phyloP scores from a whole-genome alignment of 352 stramenopile genomes.

The Elongisporangium prolatum region DNA sequence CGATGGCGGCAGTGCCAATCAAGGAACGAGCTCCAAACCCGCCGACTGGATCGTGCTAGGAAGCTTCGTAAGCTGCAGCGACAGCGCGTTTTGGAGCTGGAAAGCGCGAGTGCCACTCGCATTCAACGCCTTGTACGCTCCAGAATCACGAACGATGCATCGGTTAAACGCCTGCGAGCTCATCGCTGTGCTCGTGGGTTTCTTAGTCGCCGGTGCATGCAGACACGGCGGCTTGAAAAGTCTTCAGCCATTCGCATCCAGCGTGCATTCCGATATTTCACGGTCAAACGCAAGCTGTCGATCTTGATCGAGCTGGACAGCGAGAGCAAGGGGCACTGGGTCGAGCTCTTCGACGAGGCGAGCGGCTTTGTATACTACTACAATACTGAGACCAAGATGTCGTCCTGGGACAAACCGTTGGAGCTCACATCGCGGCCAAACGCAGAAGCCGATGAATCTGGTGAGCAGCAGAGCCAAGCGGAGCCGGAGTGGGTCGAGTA shows the following conservation, averaged over 20 bases:
- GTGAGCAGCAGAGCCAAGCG: background rate
- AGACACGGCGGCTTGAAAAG: slow-evolving; percentile 14
- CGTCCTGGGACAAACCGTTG: slow-evolving; percentile 34
- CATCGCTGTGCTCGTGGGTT: slow-evolving; percentile 36
- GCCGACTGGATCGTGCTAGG: slow-evolving; percentile 14
- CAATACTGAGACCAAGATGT: slow-evolving; percentile 42
- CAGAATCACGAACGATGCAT: slow-evolving; percentile 10
- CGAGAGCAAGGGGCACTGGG: slow-evolving; percentile 27
- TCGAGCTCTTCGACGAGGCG: slow-evolving; percentile 66
- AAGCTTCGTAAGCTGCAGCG: slow-evolving; percentile 8
- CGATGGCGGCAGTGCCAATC: slow-evolving; percentile 18
- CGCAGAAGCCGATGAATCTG: slow-evolving; percentile 4
- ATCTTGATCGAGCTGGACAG: slow-evolving; percentile 22
- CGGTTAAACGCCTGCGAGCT: slow-evolving; percentile 11
- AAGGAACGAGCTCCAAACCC: slow-evolving; percentile 10
- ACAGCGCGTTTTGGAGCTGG: slow-evolving; percentile 8
- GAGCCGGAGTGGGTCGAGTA: slow-evolving; percentile 58
- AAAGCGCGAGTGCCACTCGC: slow-evolving; percentile 18
- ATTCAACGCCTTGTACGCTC: slow-evolving; percentile 38
- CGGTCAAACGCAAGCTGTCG: slow-evolving; percentile 33
- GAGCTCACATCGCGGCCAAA: background rate
- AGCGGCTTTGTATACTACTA: slow-evolving; percentile 72
- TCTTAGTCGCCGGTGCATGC: slow-evolving; percentile 24
- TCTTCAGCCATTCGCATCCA: slow-evolving; percentile 38
- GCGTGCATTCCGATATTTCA: slow-evolving; percentile 45